Percentiles rank a stretch among this genome's conserved stretches.
Evolutionary conservation across 768 basidiomycete species (phyloP).

Genomic region (Trametes sanguinea): DNA sequence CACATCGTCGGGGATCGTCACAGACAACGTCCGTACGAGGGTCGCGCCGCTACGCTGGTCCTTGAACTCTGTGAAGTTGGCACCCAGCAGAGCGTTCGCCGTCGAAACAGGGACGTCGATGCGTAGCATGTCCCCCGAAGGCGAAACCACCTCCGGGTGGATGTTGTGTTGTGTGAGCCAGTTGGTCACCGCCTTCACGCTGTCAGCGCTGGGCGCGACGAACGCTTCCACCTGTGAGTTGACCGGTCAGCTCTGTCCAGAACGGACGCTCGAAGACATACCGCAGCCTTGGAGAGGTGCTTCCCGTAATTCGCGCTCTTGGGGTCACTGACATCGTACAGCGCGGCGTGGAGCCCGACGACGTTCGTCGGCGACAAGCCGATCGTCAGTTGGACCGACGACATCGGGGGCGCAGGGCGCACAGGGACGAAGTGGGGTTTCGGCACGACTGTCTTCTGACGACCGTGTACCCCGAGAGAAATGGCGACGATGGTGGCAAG

Average conservation of each 20-base stretch:
- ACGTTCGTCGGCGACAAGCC: conserved; percentile 35
- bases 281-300: conserved; percentile 40
- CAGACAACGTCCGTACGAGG: conserved; percentile 37
- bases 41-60: conserved; percentile 31
- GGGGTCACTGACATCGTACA: conserved; percentile 37
- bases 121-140: neutral
- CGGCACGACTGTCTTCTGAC: neutral
- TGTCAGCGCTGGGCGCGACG: conserved; percentile 14
- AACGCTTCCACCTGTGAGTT: conserved; percentile 10
- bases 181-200: conserved; percentile 6
- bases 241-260: neutral
- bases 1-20: conserved; percentile 37
- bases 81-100: conserved; percentile 5
- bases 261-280: conserved; percentile 15
- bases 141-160: neutral
- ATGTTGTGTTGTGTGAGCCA: conserved; percentile 11
- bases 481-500: neutral
- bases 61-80: conserved; percentile 4
- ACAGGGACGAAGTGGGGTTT: neutral
- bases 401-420: neutral
- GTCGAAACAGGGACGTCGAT: neutral
- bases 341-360: conserved; percentile 34
- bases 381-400: conserved; percentile 34
- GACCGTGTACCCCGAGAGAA: neutral
- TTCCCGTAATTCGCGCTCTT: conserved; percentile 38